A percentile compares a stretch with the other conserved stretches of the same genome.
Conservation (phyloP, 78 protist species). For the slime mould (Dictyostelium discoideum) region DNA sequence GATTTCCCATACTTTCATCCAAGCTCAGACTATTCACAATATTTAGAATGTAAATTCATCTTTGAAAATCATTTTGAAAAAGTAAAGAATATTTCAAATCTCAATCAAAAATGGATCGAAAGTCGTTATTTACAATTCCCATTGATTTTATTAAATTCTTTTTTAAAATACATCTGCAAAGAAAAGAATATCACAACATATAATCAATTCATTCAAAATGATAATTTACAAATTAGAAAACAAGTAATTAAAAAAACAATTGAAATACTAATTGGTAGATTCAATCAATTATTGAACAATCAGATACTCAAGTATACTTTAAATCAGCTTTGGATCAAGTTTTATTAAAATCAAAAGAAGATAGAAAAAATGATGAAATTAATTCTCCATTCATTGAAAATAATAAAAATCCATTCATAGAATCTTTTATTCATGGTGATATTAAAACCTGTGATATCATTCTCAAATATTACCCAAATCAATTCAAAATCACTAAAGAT, state of each 20-base stretch:
- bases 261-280: too few species aligned
- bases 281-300: not conserved
- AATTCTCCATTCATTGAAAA: too few species aligned
- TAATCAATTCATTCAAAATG: not conserved
- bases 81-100: not conserved
- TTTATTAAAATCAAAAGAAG: too few species aligned
- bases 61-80: not conserved
- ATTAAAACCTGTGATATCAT: not conserved
- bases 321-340: too few species aligned
- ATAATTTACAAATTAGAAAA: too few species aligned
- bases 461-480: not conserved
- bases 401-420: too few species aligned
- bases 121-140: not conserved
- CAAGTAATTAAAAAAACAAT: too few species aligned
- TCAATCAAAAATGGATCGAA: too few species aligned
- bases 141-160: too few species aligned
- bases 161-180: not conserved
- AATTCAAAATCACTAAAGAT: not conserved
- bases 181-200: too few species aligned
- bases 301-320: not conserved
- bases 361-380: too few species aligned
- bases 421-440: not conserved
- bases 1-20: not conserved
- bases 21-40: not conserved
- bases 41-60: too few species aligned